A percentile compares a stretch with the other conserved stretches of the same genome.
Evolutionary conservation across 345 rosid genomes (phyloP).

Genomic region (Rhizophora mangle): DNA sequence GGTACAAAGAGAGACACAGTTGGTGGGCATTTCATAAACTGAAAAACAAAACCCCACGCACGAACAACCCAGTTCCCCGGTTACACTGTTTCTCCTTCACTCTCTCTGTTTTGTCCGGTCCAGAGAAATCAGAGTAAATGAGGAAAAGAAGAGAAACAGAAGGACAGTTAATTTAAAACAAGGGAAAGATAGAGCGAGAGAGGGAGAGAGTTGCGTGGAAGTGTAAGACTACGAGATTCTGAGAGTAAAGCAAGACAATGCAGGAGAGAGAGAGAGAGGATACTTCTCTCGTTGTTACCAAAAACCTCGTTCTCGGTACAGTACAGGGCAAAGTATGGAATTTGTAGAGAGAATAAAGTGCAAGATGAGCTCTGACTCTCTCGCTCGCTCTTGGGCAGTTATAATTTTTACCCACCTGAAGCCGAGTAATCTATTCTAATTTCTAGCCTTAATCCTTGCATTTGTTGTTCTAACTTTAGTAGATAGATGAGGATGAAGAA

Average conservation of each 20-base stretch:
- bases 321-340: slow-evolving; percentile 39
- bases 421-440: too few species aligned
- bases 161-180: slow-evolving; percentile 18
- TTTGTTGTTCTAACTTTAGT: too few species aligned
- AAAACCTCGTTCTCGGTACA: slow-evolving; percentile 41
- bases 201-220: slow-evolving; percentile 34
- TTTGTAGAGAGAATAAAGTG: slow-evolving; percentile 51
- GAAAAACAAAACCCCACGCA: slow-evolving; percentile 17
- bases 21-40: slow-evolving; percentile 28
- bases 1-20: slow-evolving; percentile 26
- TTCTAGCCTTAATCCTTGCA: too few species aligned
- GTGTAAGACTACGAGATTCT: slow-evolving; percentile 37
- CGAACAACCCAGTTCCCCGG: slow-evolving; percentile 25
- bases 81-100: slow-evolving; percentile 1
- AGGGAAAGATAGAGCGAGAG: slow-evolving; percentile 8
- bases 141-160: slow-evolving; percentile 15
- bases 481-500: too few species aligned
- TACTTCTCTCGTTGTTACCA: slow-evolving; percentile 8
- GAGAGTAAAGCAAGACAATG: slow-evolving; percentile 58
- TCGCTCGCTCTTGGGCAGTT: neutral
- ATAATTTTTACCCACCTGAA: neutral
- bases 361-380: neutral
- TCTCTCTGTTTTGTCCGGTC: slow-evolving; percentile 11
- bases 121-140: slow-evolving; percentile 20
- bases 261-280: slow-evolving; percentile 19